phyloP scores from a whole-genome alignment of 768 basidiomycete genomes.

The Mycena alexandri region DNA sequence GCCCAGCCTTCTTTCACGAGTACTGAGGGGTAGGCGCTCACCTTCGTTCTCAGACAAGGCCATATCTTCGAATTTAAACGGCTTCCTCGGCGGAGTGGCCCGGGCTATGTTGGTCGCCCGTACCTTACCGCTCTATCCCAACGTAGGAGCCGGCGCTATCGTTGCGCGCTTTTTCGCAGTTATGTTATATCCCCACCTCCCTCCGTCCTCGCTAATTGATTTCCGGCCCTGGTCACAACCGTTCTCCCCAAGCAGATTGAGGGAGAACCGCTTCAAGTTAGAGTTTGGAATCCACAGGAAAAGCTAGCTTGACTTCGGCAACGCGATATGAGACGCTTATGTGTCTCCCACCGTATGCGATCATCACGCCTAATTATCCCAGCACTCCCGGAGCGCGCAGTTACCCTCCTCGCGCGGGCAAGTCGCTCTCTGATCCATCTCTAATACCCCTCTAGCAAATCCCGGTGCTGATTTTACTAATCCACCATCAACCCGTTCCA shows the following conservation, averaged over 20 bases:
- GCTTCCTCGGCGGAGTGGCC: conserved; percentile 96
- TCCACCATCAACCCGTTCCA: too few species aligned
- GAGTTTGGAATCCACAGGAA: conserved; percentile 98
- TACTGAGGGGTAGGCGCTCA: neutral
- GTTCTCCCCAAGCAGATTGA: conserved; percentile 97
- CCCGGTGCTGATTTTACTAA: too few species aligned
- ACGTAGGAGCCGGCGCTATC: conserved; percentile 93
- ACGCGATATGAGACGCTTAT: conserved; percentile 13
- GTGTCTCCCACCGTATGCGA: conserved; percentile 86
- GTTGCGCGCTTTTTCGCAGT: conserved; percentile 96
- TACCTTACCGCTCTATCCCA: conserved; percentile 96
- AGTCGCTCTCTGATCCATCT: conserved; percentile 40
- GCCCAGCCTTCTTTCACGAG: conserved; percentile 80
- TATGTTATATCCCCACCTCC: conserved; percentile 79
- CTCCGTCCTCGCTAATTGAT: conserved; percentile 71
- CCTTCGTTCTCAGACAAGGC: conserved; percentile 75
- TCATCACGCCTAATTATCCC: conserved; percentile 98
- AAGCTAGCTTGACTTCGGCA: conserved; percentile 20
- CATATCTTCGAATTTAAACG: conserved; percentile 97
- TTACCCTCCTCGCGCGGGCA: conserved; percentile 93
- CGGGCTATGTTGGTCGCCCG: conserved; percentile 99
- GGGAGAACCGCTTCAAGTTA: conserved; percentile 90
- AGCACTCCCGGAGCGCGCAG: conserved; percentile 93
- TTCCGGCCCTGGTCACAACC: conserved; percentile 96
- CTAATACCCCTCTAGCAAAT: neutral